Evolutionary conservation across 2,329 filamentous ascomycete species (phyloP).

Genomic region (Macrophomina tecta): DNA sequence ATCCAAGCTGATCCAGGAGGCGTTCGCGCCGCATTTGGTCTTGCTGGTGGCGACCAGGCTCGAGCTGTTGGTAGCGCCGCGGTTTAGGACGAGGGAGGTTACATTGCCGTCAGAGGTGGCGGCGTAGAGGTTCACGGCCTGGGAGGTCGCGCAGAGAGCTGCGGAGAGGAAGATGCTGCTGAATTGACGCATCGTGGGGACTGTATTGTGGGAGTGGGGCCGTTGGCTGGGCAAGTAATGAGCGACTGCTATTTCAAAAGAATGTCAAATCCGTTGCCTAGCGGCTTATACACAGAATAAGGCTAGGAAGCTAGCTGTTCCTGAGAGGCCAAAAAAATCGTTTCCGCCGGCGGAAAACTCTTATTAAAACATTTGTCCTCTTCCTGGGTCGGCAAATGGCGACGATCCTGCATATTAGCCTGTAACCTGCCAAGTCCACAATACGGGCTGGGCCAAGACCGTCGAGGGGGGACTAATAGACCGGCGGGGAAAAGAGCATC

Average conservation of each 20-base stretch:
- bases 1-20: slow-evolving; percentile 67
- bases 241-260: not conserved
- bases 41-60: slow-evolving; percentile 2
- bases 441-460: slow-evolving; percentile 17
- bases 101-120: slow-evolving; percentile 18
- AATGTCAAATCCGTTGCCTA: no score
- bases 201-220: slow-evolving; percentile 1
- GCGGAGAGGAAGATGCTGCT: not conserved
- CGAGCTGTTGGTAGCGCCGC: not conserved
- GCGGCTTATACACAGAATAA: not conserved
- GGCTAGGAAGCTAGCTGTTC: not conserved
- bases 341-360: not conserved
- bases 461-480: not conserved
- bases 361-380: not conserved
- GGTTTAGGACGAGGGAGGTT: slow-evolving; percentile 3
- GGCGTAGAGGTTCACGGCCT: slow-evolving; percentile 10
- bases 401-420: slow-evolving; percentile 23
- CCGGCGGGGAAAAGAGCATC: not conserved
- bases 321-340: not conserved
- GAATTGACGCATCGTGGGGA: slow-evolving; percentile 8
- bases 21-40: slow-evolving; percentile 49
- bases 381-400: not conserved
- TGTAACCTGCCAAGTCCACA: slow-evolving; percentile 22
- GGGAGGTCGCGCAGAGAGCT: not conserved
- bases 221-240: not conserved